phyloP scores from a whole-genome alignment of 352 stramenopile genomes.

The Phytophthora sojae region DNA sequence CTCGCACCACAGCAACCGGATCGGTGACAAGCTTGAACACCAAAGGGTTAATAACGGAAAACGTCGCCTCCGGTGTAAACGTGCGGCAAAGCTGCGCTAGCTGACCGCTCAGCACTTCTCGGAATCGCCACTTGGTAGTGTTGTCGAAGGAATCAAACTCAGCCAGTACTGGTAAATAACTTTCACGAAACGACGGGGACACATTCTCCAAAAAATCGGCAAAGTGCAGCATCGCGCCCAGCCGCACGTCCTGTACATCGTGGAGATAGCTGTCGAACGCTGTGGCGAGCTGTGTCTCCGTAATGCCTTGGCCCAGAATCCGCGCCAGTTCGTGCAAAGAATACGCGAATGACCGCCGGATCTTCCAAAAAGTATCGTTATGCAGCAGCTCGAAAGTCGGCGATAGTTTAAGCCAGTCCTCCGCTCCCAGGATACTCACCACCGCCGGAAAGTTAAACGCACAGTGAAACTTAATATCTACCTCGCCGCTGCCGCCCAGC shows the following conservation, averaged over 20 bases:
- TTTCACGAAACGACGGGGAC: slow-evolving; percentile 72
- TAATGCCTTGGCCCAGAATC: slow-evolving; percentile 84
- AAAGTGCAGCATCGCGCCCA: slow-evolving; percentile 88
- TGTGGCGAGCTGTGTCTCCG: slow-evolving; percentile 79
- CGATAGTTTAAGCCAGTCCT: slow-evolving; percentile 80
- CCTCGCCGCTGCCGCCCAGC: slow-evolving; percentile 75
- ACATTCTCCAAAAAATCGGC: slow-evolving; percentile 85
- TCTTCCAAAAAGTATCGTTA: slow-evolving; percentile 89
- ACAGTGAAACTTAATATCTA: slow-evolving; percentile 93
- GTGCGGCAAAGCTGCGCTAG: slow-evolving; percentile 74
- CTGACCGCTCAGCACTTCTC: slow-evolving; percentile 79
- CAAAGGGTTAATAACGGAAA: slow-evolving; percentile 79
- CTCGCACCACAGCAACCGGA: slow-evolving; percentile 73
- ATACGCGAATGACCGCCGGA: slow-evolving; percentile 92
- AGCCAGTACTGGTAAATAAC: slow-evolving; percentile 79
- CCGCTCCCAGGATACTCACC: slow-evolving; percentile 75
- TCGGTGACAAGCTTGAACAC: slow-evolving; percentile 83
- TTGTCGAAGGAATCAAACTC: slow-evolving; percentile 74
- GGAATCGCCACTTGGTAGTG: slow-evolving; percentile 88
- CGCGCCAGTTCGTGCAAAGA: slow-evolving; percentile 91
- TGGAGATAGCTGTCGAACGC: slow-evolving; percentile 88
- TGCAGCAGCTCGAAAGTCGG: slow-evolving; percentile 84
- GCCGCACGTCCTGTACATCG: slow-evolving; percentile 83
- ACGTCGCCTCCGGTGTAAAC: slow-evolving; percentile 76
- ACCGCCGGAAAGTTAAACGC: slow-evolving; percentile 93